phyloP scores from a whole-genome alignment of 1,284 basidiomycete species.

The Cutaneotrichosporon sp. region DNA sequence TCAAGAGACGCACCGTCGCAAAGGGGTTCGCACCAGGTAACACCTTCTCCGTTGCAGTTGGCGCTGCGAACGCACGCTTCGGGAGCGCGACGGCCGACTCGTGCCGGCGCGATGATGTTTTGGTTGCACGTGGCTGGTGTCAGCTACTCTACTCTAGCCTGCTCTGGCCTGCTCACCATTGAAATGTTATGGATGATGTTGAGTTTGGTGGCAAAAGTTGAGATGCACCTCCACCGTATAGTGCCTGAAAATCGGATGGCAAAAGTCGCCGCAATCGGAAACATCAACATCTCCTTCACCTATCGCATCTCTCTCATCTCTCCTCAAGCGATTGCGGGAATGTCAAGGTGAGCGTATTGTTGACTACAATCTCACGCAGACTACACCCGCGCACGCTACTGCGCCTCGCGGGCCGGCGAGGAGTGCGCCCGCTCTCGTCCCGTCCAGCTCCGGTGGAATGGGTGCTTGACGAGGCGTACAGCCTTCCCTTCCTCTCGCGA shows the following conservation, averaged over 20 bases:
- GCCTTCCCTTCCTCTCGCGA: not conserved
- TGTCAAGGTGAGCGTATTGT: not conserved
- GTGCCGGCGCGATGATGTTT: slow-evolving; percentile 28
- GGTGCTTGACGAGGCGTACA: slow-evolving; percentile 6
- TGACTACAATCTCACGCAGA: not conserved
- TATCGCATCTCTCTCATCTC: not conserved
- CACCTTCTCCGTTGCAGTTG: slow-evolving; percentile 20
- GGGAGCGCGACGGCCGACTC: slow-evolving; percentile 30
- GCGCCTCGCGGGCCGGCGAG: not conserved
- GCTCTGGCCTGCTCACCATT: slow-evolving; percentile 14
- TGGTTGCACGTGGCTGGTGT: slow-evolving; percentile 34
- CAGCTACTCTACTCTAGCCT: not conserved
- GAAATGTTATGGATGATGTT: not conserved
- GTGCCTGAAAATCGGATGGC: slow-evolving; percentile 3
- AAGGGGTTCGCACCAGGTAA: slow-evolving; percentile 24
- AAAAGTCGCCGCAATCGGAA: not conserved
- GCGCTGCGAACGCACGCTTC: slow-evolving; percentile 28
- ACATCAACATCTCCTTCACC: not conserved
- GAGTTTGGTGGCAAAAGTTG: slow-evolving; percentile 14
- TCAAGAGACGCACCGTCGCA: slow-evolving; percentile 9
- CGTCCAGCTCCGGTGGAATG: not conserved
- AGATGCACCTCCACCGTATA: not conserved
- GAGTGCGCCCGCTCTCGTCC: slow-evolving; percentile 5
- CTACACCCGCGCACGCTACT: slow-evolving; percentile 1
- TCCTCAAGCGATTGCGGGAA: not conserved